A percentile compares a stretch with the other conserved stretches of the same genome.
These are phyloP conservation scores for Solanum chilense DNA, from an alignment of 257 asterid species.

Conservation along the genomic window DNA sequence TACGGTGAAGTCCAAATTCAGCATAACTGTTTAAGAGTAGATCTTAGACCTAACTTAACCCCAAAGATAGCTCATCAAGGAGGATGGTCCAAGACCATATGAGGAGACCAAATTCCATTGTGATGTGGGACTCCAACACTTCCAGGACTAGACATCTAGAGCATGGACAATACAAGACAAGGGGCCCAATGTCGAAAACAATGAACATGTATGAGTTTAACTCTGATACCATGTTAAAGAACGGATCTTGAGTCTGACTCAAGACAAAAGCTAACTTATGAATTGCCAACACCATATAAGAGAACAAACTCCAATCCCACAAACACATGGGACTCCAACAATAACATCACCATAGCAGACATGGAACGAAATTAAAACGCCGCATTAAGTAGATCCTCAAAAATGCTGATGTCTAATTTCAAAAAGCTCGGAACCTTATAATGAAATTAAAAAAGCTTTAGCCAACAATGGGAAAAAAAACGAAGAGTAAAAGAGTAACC, in stretches of 20 bases:
- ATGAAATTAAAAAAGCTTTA: not conserved
- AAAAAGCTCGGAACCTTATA: not conserved
- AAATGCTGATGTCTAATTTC: not conserved
- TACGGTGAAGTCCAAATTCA: not conserved
- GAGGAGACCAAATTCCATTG: not conserved
- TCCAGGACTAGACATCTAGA: not conserved
- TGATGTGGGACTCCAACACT: not conserved
- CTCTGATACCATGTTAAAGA: not conserved
- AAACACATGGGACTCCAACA: not conserved
- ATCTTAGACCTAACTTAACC: not conserved
- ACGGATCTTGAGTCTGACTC: not conserved
- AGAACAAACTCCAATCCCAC: not conserved
- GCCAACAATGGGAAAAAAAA: not conserved
- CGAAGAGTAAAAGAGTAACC: conserved; percentile 20
- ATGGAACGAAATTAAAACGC: not conserved
- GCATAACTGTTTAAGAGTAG: not conserved
- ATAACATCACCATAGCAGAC: not conserved
- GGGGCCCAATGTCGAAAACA: not conserved
- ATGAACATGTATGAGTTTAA: not conserved
- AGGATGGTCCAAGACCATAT: not conserved
- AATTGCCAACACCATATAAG: not conserved
- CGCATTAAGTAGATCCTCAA: not conserved
- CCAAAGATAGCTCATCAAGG: not conserved
- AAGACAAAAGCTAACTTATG: not conserved
- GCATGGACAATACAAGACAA: not conserved